Evolutionary conservation across 768 basidiomycete species (phyloP).

Genomic region (Lentinula detonsa): DNA sequence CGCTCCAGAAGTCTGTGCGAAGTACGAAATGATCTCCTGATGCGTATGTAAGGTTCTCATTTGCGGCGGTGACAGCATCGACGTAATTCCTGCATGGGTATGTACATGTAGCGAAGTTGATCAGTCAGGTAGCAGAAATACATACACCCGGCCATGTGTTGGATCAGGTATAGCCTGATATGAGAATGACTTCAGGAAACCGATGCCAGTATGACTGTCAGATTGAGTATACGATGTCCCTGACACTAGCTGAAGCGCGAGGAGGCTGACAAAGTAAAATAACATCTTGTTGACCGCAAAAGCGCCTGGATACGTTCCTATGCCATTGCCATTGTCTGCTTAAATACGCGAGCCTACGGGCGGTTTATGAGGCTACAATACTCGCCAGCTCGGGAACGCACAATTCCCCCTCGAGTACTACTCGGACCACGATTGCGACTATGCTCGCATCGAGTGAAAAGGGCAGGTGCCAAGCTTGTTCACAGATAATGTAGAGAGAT

Average conservation of each 20-base stretch:
- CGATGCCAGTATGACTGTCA: conserved; percentile 35
- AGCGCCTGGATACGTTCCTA: not conserved
- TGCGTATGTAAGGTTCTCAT: conserved; percentile 33
- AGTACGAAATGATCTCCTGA: conserved; percentile 29
- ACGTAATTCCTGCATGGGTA: conserved; percentile 30
- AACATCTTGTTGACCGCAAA: not conserved
- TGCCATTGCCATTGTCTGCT: too few relatives aligned
- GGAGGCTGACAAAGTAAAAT: not conserved
- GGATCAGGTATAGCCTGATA: conserved; percentile 49
- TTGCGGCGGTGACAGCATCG: conserved; percentile 27
- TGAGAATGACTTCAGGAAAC: conserved; percentile 44
- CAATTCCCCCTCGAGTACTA: not conserved
- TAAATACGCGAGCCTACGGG: too few relatives aligned
- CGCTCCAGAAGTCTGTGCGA: conserved; percentile 28
- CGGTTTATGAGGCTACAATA: too few relatives aligned
- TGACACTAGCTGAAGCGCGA: conserved; percentile 11
- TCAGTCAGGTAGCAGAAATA: not conserved
- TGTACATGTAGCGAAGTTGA: not conserved
- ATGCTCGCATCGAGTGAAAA: not conserved
- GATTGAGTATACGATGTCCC: conserved; percentile 35
- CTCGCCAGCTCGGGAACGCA: not conserved
- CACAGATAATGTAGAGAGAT: not conserved
- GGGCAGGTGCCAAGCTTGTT: not conserved
- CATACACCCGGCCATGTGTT: conserved; percentile 58
- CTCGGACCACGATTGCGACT: not conserved